Evolutionary conservation across 1,139 yeast species (phyloP), one percentile per base, ranked within the genome.

Genomic region (Hansenula sp.): DNA sequence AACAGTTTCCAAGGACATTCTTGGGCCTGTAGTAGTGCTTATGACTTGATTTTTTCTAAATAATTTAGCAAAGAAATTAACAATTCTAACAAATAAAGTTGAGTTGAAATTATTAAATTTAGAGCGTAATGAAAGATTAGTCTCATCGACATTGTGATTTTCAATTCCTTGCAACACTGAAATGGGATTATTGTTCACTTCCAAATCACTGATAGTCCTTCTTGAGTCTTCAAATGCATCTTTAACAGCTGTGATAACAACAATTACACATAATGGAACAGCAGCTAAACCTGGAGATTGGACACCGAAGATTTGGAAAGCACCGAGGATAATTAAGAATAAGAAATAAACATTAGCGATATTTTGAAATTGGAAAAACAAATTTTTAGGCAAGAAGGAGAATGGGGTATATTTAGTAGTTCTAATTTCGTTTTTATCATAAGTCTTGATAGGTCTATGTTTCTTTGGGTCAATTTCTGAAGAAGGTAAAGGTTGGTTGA

Each of bases 201-300:
- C 96, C 52, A 81, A 68, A 64, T 93, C 99, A 52, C 84, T 74
- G 4, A 77, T 67, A 0, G 89, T 84, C 61, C 99, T 79, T 56
- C 94, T 77, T 43, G 89, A 90, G 65, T 93, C 99, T 66, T 93
- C 99, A 53, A 91, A 74, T 0, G 96, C 97, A 67, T 93, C 99
- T 62, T 91, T 91, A 49, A 86, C 68, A 13, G 95, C 97, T 1
- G 98, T 93, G 46, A 93, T 76, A 42, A 76, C 71, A 33, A 93
- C 95, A 71, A 93, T 91, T 41, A 89, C 97, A 64, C 91, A 86
- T 63, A 93, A 79, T 4, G 99, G 99, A 36, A 90, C 97, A 1
- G 96, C 93, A 5, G 95, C 87, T 53, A 93, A 67, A 2, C 93
- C 97, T 1, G 98, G 96, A 50, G 77, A 79, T n/a, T 86, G 79